These are phyloP conservation scores for Trypanosoma cruzi DNA, from an alignment of 208 protist species.

Conservation along the genomic window DNA sequence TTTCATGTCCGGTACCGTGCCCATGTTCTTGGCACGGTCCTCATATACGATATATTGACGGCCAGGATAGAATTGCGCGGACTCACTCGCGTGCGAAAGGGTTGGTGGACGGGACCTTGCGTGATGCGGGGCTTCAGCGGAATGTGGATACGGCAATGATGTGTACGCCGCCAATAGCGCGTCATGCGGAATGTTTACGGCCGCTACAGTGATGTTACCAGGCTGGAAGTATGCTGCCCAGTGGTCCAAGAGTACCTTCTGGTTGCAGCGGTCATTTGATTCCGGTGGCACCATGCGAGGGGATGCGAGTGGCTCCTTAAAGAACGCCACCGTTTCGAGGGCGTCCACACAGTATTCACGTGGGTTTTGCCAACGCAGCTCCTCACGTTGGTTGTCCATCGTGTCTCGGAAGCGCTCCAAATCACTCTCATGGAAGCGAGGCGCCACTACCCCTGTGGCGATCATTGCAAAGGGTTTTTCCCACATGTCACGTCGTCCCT, in stretches of 20 bases:
- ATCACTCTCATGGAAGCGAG: constrained; percentile 81
- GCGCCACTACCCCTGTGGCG: constrained; percentile 72
- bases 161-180: constrained; percentile 81
- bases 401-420: constrained; percentile 89
- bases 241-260: constrained; percentile 73
- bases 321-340: constrained; percentile 88
- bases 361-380: constrained; percentile 78
- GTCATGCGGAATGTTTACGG: constrained; percentile 83
- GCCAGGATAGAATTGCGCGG: constrained; percentile 77
- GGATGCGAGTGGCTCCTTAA: constrained; percentile 85
- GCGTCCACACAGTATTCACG: constrained; percentile 76
- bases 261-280: constrained; percentile 78
- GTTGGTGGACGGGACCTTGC: constrained; percentile 30
- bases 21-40: constrained; percentile 69
- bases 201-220: constrained; percentile 68
- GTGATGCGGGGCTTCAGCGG: constrained; percentile 72
- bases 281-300: constrained; percentile 71
- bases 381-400: constrained; percentile 86
- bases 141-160: constrained; percentile 76
- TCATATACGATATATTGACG: constrained; percentile 65
- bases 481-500: constrained; percentile 82
- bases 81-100: constrained; percentile 57
- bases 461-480: constrained; percentile 76
- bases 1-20: constrained; percentile 85
- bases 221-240: constrained; percentile 72